Base-by-base conservation (phyloP, 1,139 yeast genomes). In the Hansenula sp. region DNA sequence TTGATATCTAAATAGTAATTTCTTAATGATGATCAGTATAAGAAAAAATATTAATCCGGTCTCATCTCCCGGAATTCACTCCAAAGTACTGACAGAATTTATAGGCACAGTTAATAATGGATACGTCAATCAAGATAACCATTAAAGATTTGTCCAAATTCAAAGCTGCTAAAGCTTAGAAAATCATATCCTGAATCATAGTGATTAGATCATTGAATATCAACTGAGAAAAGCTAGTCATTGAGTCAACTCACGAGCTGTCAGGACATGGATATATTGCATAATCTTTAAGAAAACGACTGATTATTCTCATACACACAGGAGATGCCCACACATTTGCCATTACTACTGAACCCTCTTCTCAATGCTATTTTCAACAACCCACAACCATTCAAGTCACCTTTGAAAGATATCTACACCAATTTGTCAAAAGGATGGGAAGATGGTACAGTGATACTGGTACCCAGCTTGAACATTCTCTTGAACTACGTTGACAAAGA, bases 321-420 rank as follows among this genome's bases (percentile, higher is more conserved):
- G 18, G 29, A 29, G 31, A 59, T 56, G 64, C 59, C 64, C 19
- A 62, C 60, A 40, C 65, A 65, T 42, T 55, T 64, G 14, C 72
- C 74, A 2, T 50, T 61, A 13, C 66, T 82, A 37, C 62, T 75
- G 43, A 83, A 85, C 53, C 90, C 92, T 6, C 64, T 82, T 34
- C 66, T 85, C 39, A 81, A 84, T 60, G 71, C 80, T 41, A 60
- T 85, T 22, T 83, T 85, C 66, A 81, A 83, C 61, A 77, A 80
- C 51, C 82, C 83, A 3, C 68, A 74, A 39, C 75, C 81, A 10
- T 52, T 62, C 8, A 71, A 69, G 32, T 65, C 79, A 0, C 75
- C 79, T 3, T 61, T 82, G 44, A 74, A 70, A 45, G 71, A 69
- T 32, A 64, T 80, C 9, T 64, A 61, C 59, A 69, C 39, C 62